phyloP scores from a whole-genome alignment of 2,329 filamentous ascomycete genomes.

The Davidsoniella eucalypti region DNA sequence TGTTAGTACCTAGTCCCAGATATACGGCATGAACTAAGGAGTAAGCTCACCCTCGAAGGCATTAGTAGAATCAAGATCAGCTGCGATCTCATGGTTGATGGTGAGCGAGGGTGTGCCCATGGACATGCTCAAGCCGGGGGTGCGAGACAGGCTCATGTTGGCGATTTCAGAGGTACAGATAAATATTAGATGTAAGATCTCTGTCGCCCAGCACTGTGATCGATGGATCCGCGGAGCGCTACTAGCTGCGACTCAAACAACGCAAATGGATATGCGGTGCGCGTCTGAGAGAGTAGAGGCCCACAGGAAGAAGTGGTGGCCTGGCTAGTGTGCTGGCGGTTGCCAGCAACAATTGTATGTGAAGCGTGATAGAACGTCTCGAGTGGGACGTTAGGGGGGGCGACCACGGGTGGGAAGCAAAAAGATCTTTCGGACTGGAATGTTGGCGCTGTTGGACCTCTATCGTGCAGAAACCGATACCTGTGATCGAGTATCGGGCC shows the following conservation, averaged over 20 bases:
- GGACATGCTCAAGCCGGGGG: conserved; percentile 32
- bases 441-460: conserved; percentile 56
- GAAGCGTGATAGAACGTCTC: conserved; percentile 39
- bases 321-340: conserved; percentile 55
- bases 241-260: conserved; percentile 85
- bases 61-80: conserved; percentile 86
- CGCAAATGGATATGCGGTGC: conserved; percentile 59
- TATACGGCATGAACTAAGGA: background rate
- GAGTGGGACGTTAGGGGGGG: conserved; percentile 71
- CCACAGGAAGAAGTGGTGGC: conserved; percentile 51
- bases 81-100: conserved; percentile 88
- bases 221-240: conserved; percentile 64
- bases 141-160: conserved; percentile 12
- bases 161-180: conserved; percentile 14
- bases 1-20: background rate
- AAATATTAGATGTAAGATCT: conserved; percentile 1
- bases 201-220: conserved; percentile 9
- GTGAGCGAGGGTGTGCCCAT: conserved; percentile 77
- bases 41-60: conserved; percentile 66
- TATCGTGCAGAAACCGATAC: conserved; percentile 70
- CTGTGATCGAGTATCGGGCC: conserved; percentile 65
- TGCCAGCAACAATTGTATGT: conserved; percentile 54
- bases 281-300: conserved; percentile 97
- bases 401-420: conserved; percentile 68
- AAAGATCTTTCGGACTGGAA: conserved; percentile 72